phyloP scores from a whole-genome alignment of 129 eudicot genomes.

The Flaveria brownii region DNA sequence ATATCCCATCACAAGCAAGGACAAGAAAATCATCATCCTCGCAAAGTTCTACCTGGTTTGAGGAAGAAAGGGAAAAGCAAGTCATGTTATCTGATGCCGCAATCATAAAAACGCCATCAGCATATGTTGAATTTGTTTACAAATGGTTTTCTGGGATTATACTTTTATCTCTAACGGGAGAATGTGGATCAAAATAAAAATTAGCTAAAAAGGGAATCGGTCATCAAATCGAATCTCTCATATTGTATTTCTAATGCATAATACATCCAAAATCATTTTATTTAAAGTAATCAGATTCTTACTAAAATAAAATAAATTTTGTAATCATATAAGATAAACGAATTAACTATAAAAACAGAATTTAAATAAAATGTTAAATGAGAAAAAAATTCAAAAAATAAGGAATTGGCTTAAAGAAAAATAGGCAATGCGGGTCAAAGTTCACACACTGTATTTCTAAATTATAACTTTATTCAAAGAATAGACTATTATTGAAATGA shows the following conservation, averaged over 20 bases:
- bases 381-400: background rate
- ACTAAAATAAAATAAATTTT: background rate
- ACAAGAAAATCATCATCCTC: constrained; percentile 85
- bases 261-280: background rate
- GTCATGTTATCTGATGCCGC: constrained; percentile 30
- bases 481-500: background rate
- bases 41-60: constrained; percentile 66
- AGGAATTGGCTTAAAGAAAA: background rate
- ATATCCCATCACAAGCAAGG: constrained; percentile 95
- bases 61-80: constrained; percentile 24
- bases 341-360: background rate
- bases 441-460: background rate
- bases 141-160: background rate
- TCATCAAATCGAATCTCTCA: background rate
- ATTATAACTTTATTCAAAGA: background rate
- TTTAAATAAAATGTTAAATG: background rate
- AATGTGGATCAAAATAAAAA: background rate
- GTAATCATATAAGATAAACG: background rate
- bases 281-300: background rate
- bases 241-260: background rate
- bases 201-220: background rate
- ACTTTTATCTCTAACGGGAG: background rate
- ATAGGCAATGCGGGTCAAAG: background rate
- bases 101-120: constrained; percentile 17
- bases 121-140: background rate